Evolutionary conservation across 768 basidiomycete species (phyloP).

Genomic region (Tulasnella sp.): DNA sequence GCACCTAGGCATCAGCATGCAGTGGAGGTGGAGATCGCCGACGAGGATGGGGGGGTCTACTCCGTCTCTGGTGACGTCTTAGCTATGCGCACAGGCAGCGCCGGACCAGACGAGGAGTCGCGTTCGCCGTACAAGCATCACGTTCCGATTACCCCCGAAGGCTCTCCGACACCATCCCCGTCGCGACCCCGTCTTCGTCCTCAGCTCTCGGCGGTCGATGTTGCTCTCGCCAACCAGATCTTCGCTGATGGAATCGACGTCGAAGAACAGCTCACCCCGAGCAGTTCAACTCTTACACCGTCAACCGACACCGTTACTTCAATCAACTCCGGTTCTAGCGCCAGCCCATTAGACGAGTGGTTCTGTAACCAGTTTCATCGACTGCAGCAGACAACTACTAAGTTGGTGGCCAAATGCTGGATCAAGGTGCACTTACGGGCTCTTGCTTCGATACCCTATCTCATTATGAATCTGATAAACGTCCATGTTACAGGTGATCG

Average conservation of each 20-base stretch:
- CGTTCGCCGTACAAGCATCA: not conserved
- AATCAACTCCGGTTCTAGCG: slow-evolving; percentile 22
- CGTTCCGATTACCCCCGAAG: not conserved
- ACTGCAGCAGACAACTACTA: slow-evolving; percentile 28
- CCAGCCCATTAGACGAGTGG: slow-evolving; percentile 23
- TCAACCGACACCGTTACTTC: slow-evolving; percentile 21
- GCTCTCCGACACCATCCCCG: not conserved
- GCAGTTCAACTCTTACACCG: slow-evolving; percentile 19
- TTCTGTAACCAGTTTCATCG: slow-evolving; percentile 24
- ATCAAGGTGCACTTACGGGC: slow-evolving; percentile 25
- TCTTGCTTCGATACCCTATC: not conserved
- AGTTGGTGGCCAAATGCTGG: slow-evolving; percentile 31
- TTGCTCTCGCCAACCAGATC: slow-evolving; percentile 10
- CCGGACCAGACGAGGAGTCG: not conserved
- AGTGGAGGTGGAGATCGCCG: slow-evolving; percentile 1
- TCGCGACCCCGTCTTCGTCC: not conserved
- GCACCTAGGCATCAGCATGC: not conserved
- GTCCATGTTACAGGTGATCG: slow-evolving; percentile 20
- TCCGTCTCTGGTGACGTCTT: not conserved
- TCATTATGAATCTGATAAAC: not conserved
- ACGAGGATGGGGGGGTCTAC: slow-evolving; percentile 3
- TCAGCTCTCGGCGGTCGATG: slow-evolving; percentile 1
- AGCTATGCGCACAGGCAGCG: not conserved
- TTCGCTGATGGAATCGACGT: slow-evolving; percentile 9
- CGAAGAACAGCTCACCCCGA: not conserved